These are phyloP conservation scores for Moricandia moricandioides DNA, from an alignment of 345 rosid genomes.

Conservation along the genomic window DNA sequence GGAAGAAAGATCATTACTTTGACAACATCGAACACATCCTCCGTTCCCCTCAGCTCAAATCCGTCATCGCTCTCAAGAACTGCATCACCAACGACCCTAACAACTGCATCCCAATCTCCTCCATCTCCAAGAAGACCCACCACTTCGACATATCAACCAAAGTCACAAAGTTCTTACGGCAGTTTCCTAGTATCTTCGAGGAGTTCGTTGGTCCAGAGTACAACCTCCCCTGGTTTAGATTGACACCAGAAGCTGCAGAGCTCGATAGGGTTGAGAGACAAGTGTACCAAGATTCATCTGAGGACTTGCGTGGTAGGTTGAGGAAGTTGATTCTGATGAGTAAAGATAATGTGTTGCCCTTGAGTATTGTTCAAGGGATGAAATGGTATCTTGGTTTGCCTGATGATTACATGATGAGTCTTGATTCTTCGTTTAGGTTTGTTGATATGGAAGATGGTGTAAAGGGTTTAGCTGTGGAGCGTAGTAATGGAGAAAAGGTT, in stretches of 20 bases:
- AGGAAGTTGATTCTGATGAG: conserved; percentile 72
- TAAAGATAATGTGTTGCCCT: conserved; percentile 60
- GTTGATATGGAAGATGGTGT: conserved; percentile 76
- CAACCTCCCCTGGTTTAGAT: conserved; percentile 85
- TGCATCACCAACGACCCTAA: conserved; percentile 46
- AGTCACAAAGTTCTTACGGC: conserved; percentile 65
- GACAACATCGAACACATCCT: conserved; percentile 73
- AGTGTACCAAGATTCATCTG: conserved; percentile 45
- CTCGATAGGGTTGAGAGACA: conserved; percentile 55
- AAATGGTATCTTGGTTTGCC: conserved; percentile 84
- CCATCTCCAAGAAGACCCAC: conserved; percentile 65
- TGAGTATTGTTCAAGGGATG: conserved; percentile 77
- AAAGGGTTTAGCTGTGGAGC: conserved; percentile 57
- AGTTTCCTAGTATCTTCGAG: conserved; percentile 72
- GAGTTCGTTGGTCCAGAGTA: conserved; percentile 69
- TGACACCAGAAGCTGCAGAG: conserved; percentile 68
- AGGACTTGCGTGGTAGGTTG: conserved; percentile 55
- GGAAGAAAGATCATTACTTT: conserved; percentile 71
- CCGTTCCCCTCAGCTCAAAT: conserved; percentile 62
- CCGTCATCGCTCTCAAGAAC: conserved; percentile 65
- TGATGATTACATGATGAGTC: conserved; percentile 50
- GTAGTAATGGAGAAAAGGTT: conserved; percentile 33
- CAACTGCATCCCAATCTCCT: conserved; percentile 67
- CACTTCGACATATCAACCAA: conserved; percentile 66
- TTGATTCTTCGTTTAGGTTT: conserved; percentile 51